Conservation (phyloP, 2,329 filamentous ascomycete genomes). For the Huntiella savannae region DNA sequence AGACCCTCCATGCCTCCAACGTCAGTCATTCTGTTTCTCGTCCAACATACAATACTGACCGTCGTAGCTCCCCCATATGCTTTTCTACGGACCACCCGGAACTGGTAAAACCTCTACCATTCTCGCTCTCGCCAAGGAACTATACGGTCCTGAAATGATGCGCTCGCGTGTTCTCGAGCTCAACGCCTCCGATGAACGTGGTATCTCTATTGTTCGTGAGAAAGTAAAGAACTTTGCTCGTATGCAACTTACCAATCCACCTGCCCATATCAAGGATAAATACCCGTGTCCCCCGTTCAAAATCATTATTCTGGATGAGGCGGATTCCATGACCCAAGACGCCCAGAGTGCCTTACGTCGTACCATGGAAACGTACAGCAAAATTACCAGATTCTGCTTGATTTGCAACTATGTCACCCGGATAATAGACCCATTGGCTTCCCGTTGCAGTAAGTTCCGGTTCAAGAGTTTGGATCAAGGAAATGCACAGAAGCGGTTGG, state of each 20-base stretch:
- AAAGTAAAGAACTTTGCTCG: conserved; percentile 98
- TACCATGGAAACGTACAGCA: conserved; percentile 96
- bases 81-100: conserved; percentile 94
- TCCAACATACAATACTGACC: conserved; percentile 14
- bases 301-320: conserved; percentile 95
- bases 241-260: conserved; percentile 75
- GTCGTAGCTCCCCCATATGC: conserved; percentile 76
- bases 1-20: conserved; percentile 87
- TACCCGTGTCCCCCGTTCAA: conserved; percentile 97
- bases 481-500: conserved; percentile 60
- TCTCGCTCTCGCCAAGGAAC: conserved; percentile 87
- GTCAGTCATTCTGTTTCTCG: conserved; percentile 22
- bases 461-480: conserved; percentile 89
- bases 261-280: conserved; percentile 44
- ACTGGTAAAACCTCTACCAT: conserved; percentile 98
- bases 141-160: conserved; percentile 89
- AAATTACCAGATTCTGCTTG: conserved; percentile 90
- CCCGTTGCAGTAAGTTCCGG: conserved; percentile 85
- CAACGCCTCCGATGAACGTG: conserved; percentile 96
- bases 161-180: conserved; percentile 92
- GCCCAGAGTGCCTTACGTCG: conserved; percentile 80
- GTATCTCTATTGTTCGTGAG: conserved; percentile 88
- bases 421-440: conserved; percentile 91
- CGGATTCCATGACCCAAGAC: conserved; percentile 97
- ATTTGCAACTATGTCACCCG: conserved; percentile 98